Base-by-base conservation (phyloP, 1,139 yeast species). In the Hyphopichia pseudoburtonii region DNA sequence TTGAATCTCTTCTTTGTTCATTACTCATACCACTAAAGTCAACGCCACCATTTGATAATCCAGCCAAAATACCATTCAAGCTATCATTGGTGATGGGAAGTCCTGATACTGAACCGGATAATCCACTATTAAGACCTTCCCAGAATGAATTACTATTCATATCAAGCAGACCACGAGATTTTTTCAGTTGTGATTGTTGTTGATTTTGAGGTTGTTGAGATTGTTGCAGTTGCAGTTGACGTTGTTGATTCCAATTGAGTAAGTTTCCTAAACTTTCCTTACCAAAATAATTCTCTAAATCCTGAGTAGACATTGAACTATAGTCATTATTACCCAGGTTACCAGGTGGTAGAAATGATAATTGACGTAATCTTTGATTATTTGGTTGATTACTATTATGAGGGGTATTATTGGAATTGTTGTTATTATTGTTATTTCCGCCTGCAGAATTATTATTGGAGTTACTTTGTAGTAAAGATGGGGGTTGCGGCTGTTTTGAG, bases 1-100 rank as follows among this genome's bases (percentile, higher is more conserved):
- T 64, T 1, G 74, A 67, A 43, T 67, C 70, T 38, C 76, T 52
- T 35, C 76, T 58, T 47, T 70, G 73, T 43, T 66, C 72, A 36
- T 57, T 55, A 42, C 64, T 67, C 73, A 70, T 69, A 38, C 61
- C 64, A 38, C 54, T 57, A 28, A 70, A 64, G 44, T 70, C 76
- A 26, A 69, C 59, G 30, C 69, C 64, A 3, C 71, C 71, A 43
- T 61, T 69, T 18, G 64, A 57, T 32, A 67, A 51, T 4, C 69
- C 69, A 16, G 70, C 66, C 17, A 71, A 48, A 8, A 70, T 55
- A 30, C 66, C 72, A 14, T 64, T 57, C 15, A 70, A 43, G 41
- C 66, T 63, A 21, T 66, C 72, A 40, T 52, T 61, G 37, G 38
- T 46, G 24, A 52, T 37, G 5, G 47, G 44, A 34, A 53, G 48